phyloP scores from a whole-genome alignment of 2,329 filamentous ascomycete species.

The Alternaria burnsii region DNA sequence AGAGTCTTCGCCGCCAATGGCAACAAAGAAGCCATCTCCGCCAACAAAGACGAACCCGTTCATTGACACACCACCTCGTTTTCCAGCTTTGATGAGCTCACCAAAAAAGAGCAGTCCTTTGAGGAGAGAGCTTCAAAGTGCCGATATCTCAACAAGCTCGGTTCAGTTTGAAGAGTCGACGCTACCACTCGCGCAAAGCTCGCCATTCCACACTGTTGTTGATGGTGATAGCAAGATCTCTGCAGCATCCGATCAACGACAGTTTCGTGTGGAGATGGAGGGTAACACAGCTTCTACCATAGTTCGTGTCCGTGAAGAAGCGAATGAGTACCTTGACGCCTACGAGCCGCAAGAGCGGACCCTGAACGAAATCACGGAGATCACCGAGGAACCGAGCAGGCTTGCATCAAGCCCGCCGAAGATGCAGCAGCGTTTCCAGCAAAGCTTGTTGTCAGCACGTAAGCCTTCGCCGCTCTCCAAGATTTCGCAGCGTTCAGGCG shows the following conservation, averaged over 20 bases:
- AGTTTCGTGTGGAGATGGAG: conserved; percentile 44
- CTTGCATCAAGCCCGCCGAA: conserved; percentile 35
- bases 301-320: conserved; percentile 43
- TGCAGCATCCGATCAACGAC: conserved; percentile 43
- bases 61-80: conserved; percentile 42
- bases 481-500: conserved; percentile 1
- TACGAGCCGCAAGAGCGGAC: conserved; percentile 45
- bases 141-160: conserved; percentile 36
- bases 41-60: conserved; percentile 39
- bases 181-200: conserved; percentile 43
- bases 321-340: conserved; percentile 44
- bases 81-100: conserved; percentile 35
- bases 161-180: conserved; percentile 37
- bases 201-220: conserved; percentile 43
- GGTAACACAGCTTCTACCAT: conserved; percentile 38
- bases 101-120: conserved; percentile 49
- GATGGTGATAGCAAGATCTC: conserved; percentile 38
- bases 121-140: conserved; percentile 38
- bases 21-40: conserved; percentile 23
- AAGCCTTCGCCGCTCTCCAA: conserved; percentile 22
- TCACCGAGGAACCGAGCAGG: conserved; percentile 47
- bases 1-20: conserved; percentile 40
- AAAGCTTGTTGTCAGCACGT: conserved; percentile 28
- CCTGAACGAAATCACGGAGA: conserved; percentile 44
- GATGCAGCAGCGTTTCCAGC: conserved; percentile 25